Evolutionary conservation across 306 rosid genomes (phyloP).

Genomic region (Malus asiatica): DNA sequence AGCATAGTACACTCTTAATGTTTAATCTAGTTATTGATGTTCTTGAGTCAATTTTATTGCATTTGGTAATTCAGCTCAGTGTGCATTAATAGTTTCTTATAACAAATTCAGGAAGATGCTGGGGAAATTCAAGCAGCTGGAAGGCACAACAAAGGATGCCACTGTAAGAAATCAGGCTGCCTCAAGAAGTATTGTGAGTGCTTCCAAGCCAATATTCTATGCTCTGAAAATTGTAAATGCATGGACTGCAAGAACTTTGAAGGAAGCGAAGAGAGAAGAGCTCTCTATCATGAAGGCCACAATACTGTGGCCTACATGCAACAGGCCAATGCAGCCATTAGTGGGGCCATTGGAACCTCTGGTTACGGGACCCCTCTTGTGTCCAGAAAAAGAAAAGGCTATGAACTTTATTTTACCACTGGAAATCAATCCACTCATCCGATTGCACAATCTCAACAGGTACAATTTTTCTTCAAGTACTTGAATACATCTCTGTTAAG

Average conservation of each 20-base stretch:
- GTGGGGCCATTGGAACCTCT: slow-evolving; percentile 48
- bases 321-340: slow-evolving; percentile 61
- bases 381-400: slow-evolving; percentile 50
- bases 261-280: slow-evolving; percentile 53
- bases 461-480: slow-evolving; percentile 26
- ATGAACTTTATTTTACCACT: slow-evolving; percentile 28
- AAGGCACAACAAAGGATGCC: slow-evolving; percentile 86
- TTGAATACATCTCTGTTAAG: slow-evolving; percentile 15
- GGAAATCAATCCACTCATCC: slow-evolving; percentile 30
- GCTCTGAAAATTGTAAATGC: slow-evolving; percentile 81
- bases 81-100: slow-evolving; percentile 18
- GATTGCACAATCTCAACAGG: slow-evolving; percentile 41
- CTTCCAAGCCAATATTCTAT: slow-evolving; percentile 67
- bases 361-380: slow-evolving; percentile 30
- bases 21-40: neutral
- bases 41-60: slow-evolving; percentile 12
- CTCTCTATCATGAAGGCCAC: slow-evolving; percentile 37
- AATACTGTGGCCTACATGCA: slow-evolving; percentile 27
- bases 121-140: slow-evolving; percentile 50
- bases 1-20: slow-evolving; percentile 1
- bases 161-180: slow-evolving; percentile 83
- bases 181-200: slow-evolving; percentile 89
- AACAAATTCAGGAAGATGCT: slow-evolving; percentile 46
- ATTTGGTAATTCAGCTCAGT: slow-evolving; percentile 14
- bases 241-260: slow-evolving; percentile 74